A percentile compares a stretch with the other conserved stretches of the same genome.
These are phyloP conservation scores for Exutisphaerella laricina DNA, from an alignment of 2,329 filamentous ascomycete genomes.

Conservation along the genomic window DNA sequence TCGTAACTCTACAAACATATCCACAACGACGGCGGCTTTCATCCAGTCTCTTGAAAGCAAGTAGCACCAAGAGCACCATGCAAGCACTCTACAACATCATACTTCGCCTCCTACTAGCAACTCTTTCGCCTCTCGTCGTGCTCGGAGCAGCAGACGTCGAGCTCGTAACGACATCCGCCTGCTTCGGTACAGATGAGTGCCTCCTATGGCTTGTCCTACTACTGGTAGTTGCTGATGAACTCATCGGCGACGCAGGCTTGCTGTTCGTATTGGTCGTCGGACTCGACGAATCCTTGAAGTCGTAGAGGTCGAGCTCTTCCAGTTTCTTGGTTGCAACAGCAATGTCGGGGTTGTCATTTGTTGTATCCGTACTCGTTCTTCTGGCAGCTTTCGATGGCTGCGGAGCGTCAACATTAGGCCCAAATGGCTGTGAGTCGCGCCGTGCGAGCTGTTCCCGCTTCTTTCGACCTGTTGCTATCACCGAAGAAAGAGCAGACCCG, in stretches of 20 bases:
- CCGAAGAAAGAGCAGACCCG: slow-evolving; percentile 4
- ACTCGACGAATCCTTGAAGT: slow-evolving; percentile 32
- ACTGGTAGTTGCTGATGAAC: slow-evolving; percentile 2
- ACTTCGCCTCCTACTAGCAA: slow-evolving; percentile 33
- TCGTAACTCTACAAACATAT: too few species aligned
- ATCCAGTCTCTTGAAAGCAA: slow-evolving; percentile 1
- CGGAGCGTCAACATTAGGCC: not conserved
- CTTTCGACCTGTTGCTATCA: slow-evolving; percentile 4
- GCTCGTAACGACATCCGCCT: slow-evolving; percentile 1
- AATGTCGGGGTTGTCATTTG: not conserved
- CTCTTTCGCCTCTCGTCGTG: slow-evolving; percentile 5
- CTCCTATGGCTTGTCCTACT: slow-evolving; percentile 14
- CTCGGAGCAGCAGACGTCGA: not conserved
- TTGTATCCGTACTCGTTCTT: not conserved
- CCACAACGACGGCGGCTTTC: not conserved
- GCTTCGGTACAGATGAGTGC: slow-evolving; percentile 27
- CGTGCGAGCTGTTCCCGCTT: slow-evolving; percentile 2
- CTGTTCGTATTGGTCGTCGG: slow-evolving; percentile 9
- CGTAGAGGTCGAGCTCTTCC: slow-evolving; percentile 31
- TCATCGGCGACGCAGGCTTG: not conserved
- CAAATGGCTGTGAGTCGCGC: slow-evolving; percentile 2
- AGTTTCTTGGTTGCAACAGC: slow-evolving; percentile 21
- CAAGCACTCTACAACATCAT: slow-evolving; percentile 28
- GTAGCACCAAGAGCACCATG: not conserved
- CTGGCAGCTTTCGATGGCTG: not conserved